These are phyloP conservation scores for Coemansia sp. DNA, from an alignment of 192 early-diverging fungal genomes.

Conservation along the genomic window DNA sequence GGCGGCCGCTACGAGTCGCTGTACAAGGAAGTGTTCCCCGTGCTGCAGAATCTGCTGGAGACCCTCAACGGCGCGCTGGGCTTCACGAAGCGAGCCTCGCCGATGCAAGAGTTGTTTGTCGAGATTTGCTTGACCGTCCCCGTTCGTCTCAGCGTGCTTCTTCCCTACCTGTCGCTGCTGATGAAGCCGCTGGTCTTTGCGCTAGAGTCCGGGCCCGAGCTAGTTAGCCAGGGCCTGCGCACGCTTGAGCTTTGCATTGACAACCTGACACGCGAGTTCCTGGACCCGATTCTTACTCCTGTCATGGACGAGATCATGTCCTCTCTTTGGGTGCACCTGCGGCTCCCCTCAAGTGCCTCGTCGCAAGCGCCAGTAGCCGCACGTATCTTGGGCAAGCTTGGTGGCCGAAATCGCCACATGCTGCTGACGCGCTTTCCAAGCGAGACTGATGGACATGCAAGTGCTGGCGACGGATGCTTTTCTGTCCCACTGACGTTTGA, in stretches of 20 bases:
- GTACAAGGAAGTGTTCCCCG: conserved; percentile 93
- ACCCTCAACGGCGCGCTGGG: conserved; percentile 81
- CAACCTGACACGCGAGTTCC: conserved; percentile 93
- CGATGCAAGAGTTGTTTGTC: conserved; percentile 94
- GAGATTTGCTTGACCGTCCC: conserved; percentile 97
- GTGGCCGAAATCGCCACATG: conserved; percentile 92
- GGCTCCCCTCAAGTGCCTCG: conserved; percentile 81
- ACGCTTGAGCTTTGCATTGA: conserved; percentile 98
- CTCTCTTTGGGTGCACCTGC: conserved; percentile 89
- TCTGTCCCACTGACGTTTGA: conserved; percentile 37
- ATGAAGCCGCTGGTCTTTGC: conserved; percentile 97
- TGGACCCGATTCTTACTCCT: conserved; percentile 94
- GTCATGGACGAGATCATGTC: conserved; percentile 94
- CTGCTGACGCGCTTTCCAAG: conserved; percentile 57
- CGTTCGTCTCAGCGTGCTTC: conserved; percentile 87
- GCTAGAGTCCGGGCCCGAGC: conserved; percentile 84
- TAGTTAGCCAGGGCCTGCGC: conserved; percentile 93
- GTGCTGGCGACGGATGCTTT: conserved; percentile 7
- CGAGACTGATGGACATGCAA: background rate
- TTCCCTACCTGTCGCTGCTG: conserved; percentile 89
- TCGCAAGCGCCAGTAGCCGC: conserved; percentile 82
- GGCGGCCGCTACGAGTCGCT: conserved; percentile 94
- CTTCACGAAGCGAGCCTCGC: conserved; percentile 74
- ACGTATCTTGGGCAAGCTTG: conserved; percentile 94
- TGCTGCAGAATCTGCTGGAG: conserved; percentile 90